These are phyloP conservation scores for Isatis tinctoria DNA, from an alignment of 345 rosid genomes.

Conservation along the genomic window DNA sequence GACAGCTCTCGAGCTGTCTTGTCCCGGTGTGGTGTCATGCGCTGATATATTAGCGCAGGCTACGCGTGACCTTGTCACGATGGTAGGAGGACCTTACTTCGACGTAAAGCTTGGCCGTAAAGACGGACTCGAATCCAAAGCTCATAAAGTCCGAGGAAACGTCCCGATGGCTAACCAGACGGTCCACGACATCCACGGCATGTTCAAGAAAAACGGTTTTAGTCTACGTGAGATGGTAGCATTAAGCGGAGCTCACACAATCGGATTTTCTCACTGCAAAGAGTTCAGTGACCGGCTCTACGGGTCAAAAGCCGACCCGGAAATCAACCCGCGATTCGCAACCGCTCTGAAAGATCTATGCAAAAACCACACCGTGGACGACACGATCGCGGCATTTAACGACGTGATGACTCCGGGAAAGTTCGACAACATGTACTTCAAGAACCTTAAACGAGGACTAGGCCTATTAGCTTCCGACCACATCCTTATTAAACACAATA, in stretches of 20 bases:
- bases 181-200: slow-evolving; percentile 33
- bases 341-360: slow-evolving; percentile 36
- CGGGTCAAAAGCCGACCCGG: slow-evolving; percentile 33
- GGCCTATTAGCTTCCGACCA: slow-evolving; percentile 40
- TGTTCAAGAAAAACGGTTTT: slow-evolving; percentile 46
- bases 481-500: slow-evolving; percentile 24
- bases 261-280: slow-evolving; percentile 58
- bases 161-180: slow-evolving; percentile 40
- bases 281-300: slow-evolving; percentile 41
- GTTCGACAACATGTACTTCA: slow-evolving; percentile 51
- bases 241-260: slow-evolving; percentile 54
- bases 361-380: slow-evolving; percentile 28
- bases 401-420: slow-evolving; percentile 54
- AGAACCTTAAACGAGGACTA: slow-evolving; percentile 42
- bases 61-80: slow-evolving; percentile 54
- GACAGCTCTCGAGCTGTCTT: slow-evolving; percentile 46
- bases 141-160: slow-evolving; percentile 29
- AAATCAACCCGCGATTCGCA: slow-evolving; percentile 40
- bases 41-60: slow-evolving; percentile 51
- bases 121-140: slow-evolving; percentile 47
- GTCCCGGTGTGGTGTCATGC: slow-evolving; percentile 60
- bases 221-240: slow-evolving; percentile 47
- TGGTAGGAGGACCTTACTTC: slow-evolving; percentile 59
- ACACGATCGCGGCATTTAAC: slow-evolving; percentile 48
- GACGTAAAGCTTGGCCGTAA: slow-evolving; percentile 46